Evolutionary conservation across 2,329 filamentous ascomycete species (phyloP).

Genomic region (Fusarium agapanthi): DNA sequence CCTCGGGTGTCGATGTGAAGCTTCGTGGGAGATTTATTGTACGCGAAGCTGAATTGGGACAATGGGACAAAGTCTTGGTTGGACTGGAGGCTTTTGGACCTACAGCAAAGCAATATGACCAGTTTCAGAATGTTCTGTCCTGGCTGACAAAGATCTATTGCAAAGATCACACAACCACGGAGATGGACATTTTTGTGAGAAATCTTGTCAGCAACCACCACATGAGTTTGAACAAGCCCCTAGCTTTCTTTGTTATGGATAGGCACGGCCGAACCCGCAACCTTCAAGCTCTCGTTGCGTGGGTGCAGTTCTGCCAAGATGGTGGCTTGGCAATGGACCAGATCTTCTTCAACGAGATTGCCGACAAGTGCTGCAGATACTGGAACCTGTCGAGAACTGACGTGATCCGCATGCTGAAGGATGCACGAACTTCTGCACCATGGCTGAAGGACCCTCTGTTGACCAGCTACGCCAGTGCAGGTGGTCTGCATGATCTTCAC

Average conservation of each 20-base stretch:
- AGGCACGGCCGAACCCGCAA: constrained; percentile 44
- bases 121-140: constrained; percentile 41
- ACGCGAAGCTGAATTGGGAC: constrained; percentile 40
- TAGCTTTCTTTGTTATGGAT: constrained; percentile 46
- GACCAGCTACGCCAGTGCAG: constrained; percentile 29
- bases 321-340: constrained; percentile 43
- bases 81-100: constrained; percentile 36
- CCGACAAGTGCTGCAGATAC: constrained; percentile 44
- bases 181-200: constrained; percentile 45
- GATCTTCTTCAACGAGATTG: constrained; percentile 42
- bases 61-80: constrained; percentile 40
- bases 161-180: constrained; percentile 35
- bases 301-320: constrained; percentile 47
- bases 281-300: constrained; percentile 40
- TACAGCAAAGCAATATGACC: constrained; percentile 21
- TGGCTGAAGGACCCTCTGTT: constrained; percentile 36
- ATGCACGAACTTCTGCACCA: constrained; percentile 40
- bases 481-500: constrained; percentile 32
- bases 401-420: constrained; percentile 38
- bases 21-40: constrained; percentile 42
- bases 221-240: constrained; percentile 41
- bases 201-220: constrained; percentile 37
- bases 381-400: constrained; percentile 45
- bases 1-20: constrained; percentile 36
- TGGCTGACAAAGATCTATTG: constrained; percentile 49